Evolutionary conservation across 495 filamentous ascomycete genomes (phyloP), one percentile per base, ranked within the genome.

Genomic region (Talaromyces proteolyticus): DNA sequence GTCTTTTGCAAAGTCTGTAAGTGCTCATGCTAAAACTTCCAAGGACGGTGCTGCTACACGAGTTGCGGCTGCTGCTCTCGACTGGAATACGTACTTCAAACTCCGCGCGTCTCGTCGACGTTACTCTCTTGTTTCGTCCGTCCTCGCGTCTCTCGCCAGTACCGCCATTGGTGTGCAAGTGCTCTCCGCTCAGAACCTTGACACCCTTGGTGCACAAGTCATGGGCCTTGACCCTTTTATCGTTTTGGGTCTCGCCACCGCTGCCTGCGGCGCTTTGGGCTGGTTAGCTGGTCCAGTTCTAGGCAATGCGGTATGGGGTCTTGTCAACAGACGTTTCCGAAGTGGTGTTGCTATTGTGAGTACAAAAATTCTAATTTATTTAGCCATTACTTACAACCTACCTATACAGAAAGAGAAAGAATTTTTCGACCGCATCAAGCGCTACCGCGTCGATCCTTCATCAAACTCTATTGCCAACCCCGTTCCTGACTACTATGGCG

Each of bases 41-140:
- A 16, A 41, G 5, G 38, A 10, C 2, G 38, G 11, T 41, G 18
- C 18, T 7, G 17, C 64, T 6, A 0, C 52, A 22, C 23, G 34
- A 45, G 55, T 57, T 19, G 53, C 63, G 42, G 44, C 65, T 19
- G 65, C 62, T 26, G 70, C 70, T 22, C 81, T 95, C 17, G 82
- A 90, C 68, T 98, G 93, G 93, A 86, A 96, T 72, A 81, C 81
- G 36, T 98, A 95, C 80, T 91, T 98, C 78, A 77, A 76, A 55
- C 85, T 97, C 43, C 92, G 93, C 60, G 84, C 85, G 47, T 83
- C 80, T 26, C 88, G 92, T 18, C 86, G 93, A 12, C 79, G 86
- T 44, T 87, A 88, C 77, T 87, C 90, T 54, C 82, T 94, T 36
- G 79, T 71, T 44, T 85, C 86, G 36, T 89, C 86, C 7, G 66